Conservation (phyloP, 495 filamentous ascomycete species). For the Aspergillus conjunctus region DNA sequence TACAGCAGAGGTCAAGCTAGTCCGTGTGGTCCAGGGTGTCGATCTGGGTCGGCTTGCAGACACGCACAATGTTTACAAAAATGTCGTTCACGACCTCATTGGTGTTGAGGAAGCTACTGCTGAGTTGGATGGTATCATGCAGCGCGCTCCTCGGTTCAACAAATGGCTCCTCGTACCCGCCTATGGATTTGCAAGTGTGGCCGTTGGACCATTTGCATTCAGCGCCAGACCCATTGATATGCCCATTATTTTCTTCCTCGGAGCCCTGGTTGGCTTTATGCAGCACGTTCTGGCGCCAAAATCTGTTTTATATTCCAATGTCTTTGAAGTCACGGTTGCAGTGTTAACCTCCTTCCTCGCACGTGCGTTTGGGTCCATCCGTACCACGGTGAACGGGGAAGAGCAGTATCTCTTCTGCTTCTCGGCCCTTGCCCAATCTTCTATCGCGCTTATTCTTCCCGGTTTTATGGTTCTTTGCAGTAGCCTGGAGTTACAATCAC, state of each 20-base stretch:
- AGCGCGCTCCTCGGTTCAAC: slow-evolving; percentile 63
- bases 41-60: slow-evolving; percentile 85
- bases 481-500: slow-evolving; percentile 84
- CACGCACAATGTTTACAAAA: slow-evolving; percentile 89
- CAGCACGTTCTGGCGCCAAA: slow-evolving; percentile 78
- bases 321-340: slow-evolving; percentile 87
- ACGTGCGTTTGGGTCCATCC: slow-evolving; percentile 80
- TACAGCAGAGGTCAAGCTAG: slow-evolving; percentile 89
- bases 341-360: slow-evolving; percentile 86
- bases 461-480: slow-evolving; percentile 84
- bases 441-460: slow-evolving; percentile 89
- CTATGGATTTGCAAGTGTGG: slow-evolving; percentile 79
- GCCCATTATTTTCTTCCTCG: slow-evolving; percentile 83
- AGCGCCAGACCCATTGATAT: slow-evolving; percentile 82
- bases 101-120: slow-evolving; percentile 81
- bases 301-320: slow-evolving; percentile 78
- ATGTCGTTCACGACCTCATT: slow-evolving; percentile 85
- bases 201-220: slow-evolving; percentile 86
- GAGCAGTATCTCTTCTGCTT: slow-evolving; percentile 77
- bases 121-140: slow-evolving; percentile 68
- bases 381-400: slow-evolving; percentile 45
- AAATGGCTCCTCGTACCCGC: slow-evolving; percentile 73
- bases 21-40: slow-evolving; percentile 74
- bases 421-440: slow-evolving; percentile 85
- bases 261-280: slow-evolving; percentile 77